Evolutionary conservation across 495 filamentous ascomycete genomes (phyloP).

Genomic region (Amorphotheca resinae): DNA sequence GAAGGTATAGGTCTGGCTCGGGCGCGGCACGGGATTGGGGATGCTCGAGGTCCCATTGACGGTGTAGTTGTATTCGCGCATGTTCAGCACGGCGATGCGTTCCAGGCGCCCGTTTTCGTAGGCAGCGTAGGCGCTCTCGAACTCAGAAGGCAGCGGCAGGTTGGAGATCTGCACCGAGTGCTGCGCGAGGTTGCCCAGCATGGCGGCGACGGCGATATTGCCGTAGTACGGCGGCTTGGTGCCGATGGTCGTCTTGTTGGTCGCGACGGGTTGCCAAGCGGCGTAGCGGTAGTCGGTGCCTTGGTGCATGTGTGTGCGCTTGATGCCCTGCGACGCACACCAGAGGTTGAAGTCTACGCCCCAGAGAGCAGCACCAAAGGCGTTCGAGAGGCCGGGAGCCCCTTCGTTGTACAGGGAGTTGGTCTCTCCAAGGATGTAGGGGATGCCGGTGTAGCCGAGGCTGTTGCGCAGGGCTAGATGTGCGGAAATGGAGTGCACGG

Average conservation of each 20-base stretch:
- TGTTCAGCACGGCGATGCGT: conserved; percentile 45
- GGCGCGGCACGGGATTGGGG: conserved; percentile 21
- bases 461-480: conserved; percentile 24
- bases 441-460: conserved; percentile 29
- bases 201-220: conserved; percentile 45
- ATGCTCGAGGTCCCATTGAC: conserved; percentile 25
- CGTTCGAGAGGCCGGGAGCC: conserved; percentile 48
- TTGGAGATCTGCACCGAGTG: conserved; percentile 27
- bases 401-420: conserved; percentile 57
- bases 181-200: conserved; percentile 32
- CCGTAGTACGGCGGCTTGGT: conserved; percentile 61
- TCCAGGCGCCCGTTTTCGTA: conserved; percentile 35
- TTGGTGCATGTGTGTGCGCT: conserved; percentile 53
- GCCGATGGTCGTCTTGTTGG: conserved; percentile 37
- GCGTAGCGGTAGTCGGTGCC: conserved; percentile 49
- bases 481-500: conserved; percentile 29
- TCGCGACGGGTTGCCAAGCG: conserved; percentile 47
- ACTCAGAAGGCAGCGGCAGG: conserved; percentile 30
- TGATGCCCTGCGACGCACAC: conserved; percentile 43
- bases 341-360: conserved; percentile 52
- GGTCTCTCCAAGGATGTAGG: conserved; percentile 53
- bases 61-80: conserved; percentile 48
- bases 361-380: conserved; percentile 63
- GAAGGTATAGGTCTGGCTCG: conserved; percentile 34
- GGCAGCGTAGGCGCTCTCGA: conserved; percentile 45